Base-by-base conservation (phyloP, 805 yeast species). In the Wickerhamiella bombiphila region DNA sequence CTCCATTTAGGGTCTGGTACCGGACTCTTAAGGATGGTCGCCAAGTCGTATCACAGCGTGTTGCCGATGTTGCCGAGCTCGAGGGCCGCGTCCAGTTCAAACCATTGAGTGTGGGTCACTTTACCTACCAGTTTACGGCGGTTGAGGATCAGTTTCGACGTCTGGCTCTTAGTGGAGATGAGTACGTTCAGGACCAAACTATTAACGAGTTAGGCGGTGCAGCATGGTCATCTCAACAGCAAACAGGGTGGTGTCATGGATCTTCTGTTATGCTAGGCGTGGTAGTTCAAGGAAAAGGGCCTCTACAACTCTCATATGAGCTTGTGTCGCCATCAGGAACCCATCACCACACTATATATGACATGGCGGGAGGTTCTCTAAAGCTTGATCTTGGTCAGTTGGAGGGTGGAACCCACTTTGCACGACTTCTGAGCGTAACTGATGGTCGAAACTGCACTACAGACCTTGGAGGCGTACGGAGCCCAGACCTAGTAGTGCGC, bases 371-470 rank as follows among this genome's bases (percentile, higher is more conserved):
- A 13, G 17, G 22, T 11, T 26, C 32, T 3, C 17, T 32, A n/a
- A 17, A 25, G 4, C 36, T 44, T 16, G 31, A 29, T 14, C 25
- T 37, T n/a, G n/a, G 16, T 14, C 34, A 37, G 13, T 26, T 42
- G 22, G 33, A 20, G 1, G 94, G 94, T 16, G 94, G 95, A 3
- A 66, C 69, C n/a, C 85, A 73, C 54, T 67, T 69, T 19, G 57
- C 88, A 1, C 64, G 73, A 2, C 53, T 91, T 43, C 66, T 70
- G 2, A 68, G 80, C 8, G 72, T 81, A 2, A 67, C 66, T 17
- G 99, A 91, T 54, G 66, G 71, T n/a, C 70, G 80, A 8, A 74
- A 76, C 1, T 91, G 99, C 59, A 65, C 68, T 16, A 88, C 81
- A n/a, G 72, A 71, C 9, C 59, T 80, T 40, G 38, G 33, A n/a